These are phyloP conservation scores for Coprinopsis cinerea DNA, from an alignment of 768 basidiomycete genomes.

Conservation along the genomic window DNA sequence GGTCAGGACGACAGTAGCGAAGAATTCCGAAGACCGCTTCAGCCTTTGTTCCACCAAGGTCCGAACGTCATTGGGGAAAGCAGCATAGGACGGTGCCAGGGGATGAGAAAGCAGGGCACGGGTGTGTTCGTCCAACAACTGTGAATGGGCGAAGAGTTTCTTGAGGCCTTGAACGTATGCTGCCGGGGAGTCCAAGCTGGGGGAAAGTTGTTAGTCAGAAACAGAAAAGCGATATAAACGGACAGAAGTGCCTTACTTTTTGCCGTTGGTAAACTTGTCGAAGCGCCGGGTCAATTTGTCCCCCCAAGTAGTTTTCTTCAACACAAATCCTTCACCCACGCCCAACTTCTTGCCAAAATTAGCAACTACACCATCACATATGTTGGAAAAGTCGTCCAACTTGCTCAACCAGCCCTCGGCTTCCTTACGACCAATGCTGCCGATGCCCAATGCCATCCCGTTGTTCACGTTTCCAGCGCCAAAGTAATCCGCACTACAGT, in stretches of 20 bases:
- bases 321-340: conserved; percentile 80
- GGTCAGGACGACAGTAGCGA: conserved; percentile 80
- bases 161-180: conserved; percentile 74
- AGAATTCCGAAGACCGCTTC: conserved; percentile 84
- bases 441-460: conserved; percentile 68
- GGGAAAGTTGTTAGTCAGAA: conserved; percentile 14
- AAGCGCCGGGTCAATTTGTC: conserved; percentile 68
- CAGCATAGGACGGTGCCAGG: conserved; percentile 64
- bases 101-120: conserved; percentile 64
- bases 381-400: conserved; percentile 72
- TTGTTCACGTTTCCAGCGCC: conserved; percentile 76
- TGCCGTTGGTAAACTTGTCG: conserved; percentile 83
- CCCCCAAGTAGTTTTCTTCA: conserved; percentile 78
- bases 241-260: conserved; percentile 54
- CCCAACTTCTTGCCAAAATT: conserved; percentile 86
- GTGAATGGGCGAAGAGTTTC: conserved; percentile 65
- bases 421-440: conserved; percentile 70
- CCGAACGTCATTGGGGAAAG: conserved; percentile 61
- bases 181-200: conserved; percentile 82
- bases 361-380: conserved; percentile 75
- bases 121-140: conserved; percentile 85
- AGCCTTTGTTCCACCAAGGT: conserved; percentile 65
- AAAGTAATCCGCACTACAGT: conserved; percentile 65
- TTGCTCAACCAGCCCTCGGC: conserved; percentile 73
- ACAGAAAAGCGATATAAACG: conserved; percentile 3